Conservation (phyloP, 768 basidiomycete genomes). For the Kwoniella botswanensis region DNA sequence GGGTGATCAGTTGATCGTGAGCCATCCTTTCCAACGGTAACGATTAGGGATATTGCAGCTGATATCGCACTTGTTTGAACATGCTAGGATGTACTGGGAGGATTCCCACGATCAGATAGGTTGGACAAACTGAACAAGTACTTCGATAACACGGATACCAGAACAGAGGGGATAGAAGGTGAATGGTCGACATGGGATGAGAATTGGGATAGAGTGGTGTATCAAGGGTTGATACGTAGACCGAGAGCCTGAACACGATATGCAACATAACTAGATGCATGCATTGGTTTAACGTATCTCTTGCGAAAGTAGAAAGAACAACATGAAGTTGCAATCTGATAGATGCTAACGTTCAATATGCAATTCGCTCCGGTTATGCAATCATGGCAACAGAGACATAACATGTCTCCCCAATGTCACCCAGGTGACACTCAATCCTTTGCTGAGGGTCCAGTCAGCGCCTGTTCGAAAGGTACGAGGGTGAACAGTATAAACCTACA, state of each 20-base stretch:
- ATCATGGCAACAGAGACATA: too few species aligned
- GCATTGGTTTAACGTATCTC: background rate
- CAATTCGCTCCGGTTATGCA: too few species aligned
- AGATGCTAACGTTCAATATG: too few species aligned
- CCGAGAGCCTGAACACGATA: background rate
- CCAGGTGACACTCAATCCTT: too few species aligned
- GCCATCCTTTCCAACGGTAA: constrained; percentile 19
- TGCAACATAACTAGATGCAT: background rate
- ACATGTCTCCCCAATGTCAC: too few species aligned
- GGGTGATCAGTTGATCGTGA: constrained; percentile 66
- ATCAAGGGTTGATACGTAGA: constrained; percentile 15
- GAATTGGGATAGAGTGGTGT: constrained; percentile 75
- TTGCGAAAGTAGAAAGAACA: too few species aligned
- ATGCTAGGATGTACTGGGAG: constrained; percentile 65
- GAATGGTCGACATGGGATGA: constrained; percentile 81
- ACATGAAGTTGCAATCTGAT: too few species aligned
- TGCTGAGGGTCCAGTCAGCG: too few species aligned
- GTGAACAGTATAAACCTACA: too few species aligned
- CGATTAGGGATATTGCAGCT: background rate
- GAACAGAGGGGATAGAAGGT: constrained; percentile 26
- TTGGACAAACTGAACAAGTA: constrained; percentile 19
- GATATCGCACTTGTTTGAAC: background rate
- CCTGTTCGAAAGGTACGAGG: too few species aligned
- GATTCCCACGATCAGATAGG: constrained; percentile 13
- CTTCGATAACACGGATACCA: background rate